These are phyloP conservation scores for Claviceps pazoutovae DNA, from an alignment of 2,329 filamentous ascomycete species.

Conservation along the genomic window DNA sequence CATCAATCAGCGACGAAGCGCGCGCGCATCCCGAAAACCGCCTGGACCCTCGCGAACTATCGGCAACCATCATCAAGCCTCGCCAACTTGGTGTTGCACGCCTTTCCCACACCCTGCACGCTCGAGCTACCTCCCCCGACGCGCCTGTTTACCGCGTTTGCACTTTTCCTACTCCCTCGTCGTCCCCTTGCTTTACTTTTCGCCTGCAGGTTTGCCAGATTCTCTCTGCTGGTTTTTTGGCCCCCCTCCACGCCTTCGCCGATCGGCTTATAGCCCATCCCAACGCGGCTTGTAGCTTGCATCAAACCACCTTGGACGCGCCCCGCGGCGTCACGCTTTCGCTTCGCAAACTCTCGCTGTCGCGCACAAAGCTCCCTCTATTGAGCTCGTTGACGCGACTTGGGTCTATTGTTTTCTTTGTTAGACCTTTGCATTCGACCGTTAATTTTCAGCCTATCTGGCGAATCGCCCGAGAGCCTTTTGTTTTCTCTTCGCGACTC, in stretches of 20 bases:
- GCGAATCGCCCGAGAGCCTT: not conserved
- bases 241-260: conserved; percentile 9
- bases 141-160: conserved; percentile 25
- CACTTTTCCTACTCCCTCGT: conserved; percentile 26
- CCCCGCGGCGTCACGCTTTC: conserved; percentile 13
- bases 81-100: conserved; percentile 39
- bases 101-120: conserved; percentile 35
- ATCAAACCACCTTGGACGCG: conserved; percentile 12
- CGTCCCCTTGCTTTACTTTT: conserved; percentile 6
- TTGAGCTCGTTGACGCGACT: conserved; percentile 14
- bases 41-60: conserved; percentile 46
- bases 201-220: conserved; percentile 5
- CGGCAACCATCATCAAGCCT: conserved; percentile 41
- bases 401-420: not conserved
- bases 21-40: conserved; percentile 49
- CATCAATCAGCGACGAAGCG: conserved; percentile 30
- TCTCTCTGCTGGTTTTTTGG: conserved; percentile 2
- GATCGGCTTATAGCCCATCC: conserved; percentile 3
- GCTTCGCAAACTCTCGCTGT: conserved; percentile 7
- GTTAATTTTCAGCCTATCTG: conserved; percentile 1
- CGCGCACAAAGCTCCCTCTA: conserved; percentile 8
- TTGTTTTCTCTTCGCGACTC: not conserved
- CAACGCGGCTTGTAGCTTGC: conserved; percentile 5
- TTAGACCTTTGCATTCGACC: conserved; percentile 1
- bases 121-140: conserved; percentile 27